Base-by-base conservation (phyloP, 441 rosid species). In the Corymbia calophylla region DNA sequence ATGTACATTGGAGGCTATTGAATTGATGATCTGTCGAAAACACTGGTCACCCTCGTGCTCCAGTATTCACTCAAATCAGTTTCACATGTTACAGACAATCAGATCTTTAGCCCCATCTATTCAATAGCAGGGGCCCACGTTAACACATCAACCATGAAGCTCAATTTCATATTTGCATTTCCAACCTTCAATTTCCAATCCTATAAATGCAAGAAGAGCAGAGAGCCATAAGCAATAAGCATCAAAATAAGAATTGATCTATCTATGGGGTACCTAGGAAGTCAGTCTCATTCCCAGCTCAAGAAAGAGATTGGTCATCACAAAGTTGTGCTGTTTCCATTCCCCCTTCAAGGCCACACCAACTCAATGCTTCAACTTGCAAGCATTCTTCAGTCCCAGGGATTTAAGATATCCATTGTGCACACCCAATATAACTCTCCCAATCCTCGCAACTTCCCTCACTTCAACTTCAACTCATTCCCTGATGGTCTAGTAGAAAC, bases 311-410 rank as follows among this genome's bases (percentile, higher is more conserved):
- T 6, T 21, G 15, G 82, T 39, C 82, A 35, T 35, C 49, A 23
- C 29, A 73, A 66, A 66, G 11, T 73, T 35, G 82, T 73, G 49
- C 82, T 73, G 29, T 73, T 73, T 39, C 82, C 82, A 19, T 73
- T 35, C 49, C 94, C 95, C 13, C 90, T 93, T 32, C 89, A 90
- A 55, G 95, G 95, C 27, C 95, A 94, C 89, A 80, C 93, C 56
- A 93, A 82, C 88, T 93, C 95, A 6, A 93, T 94, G 93, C 93
- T 93, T 80, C 93, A 93, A 27, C 93, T 94, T 55, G 94, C 92
- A 31, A 55, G 91, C 81, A 89, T 93, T 90, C 89, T 94, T 70
- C 92, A 94, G 88, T 86, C 91, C 44, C 92, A 90, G 82, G 95
- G 95, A 88, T 93, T 94, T 88, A 90, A 93, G 84, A 56, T 93